Evolutionary conservation across 805 yeast species (phyloP), one percentile per base, ranked within the genome.

Genomic region (Cyberlindnera galapagoensis): DNA sequence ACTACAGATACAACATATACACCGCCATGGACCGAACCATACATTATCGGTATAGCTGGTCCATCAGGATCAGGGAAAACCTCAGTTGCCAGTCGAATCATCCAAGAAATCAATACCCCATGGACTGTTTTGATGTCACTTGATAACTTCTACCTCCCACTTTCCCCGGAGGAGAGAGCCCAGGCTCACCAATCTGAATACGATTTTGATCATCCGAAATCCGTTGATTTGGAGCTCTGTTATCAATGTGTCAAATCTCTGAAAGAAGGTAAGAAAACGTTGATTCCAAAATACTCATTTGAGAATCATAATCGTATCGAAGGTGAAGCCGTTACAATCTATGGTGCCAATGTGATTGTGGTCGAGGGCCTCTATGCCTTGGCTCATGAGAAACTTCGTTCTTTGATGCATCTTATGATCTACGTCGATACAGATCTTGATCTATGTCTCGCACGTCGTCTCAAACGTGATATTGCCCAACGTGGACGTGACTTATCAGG

Each of bases 381-480:
- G 26, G 76, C 79, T 40, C 86, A 81, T 52, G 66, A 68, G 28
- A 68, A 87, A 25, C 57, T 92, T 12, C 58, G 80, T 33, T 80
- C 72, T 9, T 50, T 87, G 49, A 81, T 88, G 80, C 94, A 90
- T 49, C 65, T 86, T 38, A 90, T 83, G 56, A 74, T 90, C 13
- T 92, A 76, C 54, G 97, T 92, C 4, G 97, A 90, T 46, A 92
- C 97, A 3, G 97, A 88, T 49, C 65, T 87, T 44, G 98, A 92
- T 52, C 73, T 90, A 11, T 92, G 98, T 57, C 66, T 92, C 46
- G 88, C 95, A 5, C 68, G 98, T 48, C 67, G 98, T 47, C 62
- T 92, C 26, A 75, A 84, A 4, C 67, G 98, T 49, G 98, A 92
- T 54, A 87, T 86, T 33, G 66, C 83, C 10, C 76, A 80, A 39